phyloP scores from a whole-genome alignment of 2,329 filamentous ascomycete genomes.

The Onygenales sp. region DNA sequence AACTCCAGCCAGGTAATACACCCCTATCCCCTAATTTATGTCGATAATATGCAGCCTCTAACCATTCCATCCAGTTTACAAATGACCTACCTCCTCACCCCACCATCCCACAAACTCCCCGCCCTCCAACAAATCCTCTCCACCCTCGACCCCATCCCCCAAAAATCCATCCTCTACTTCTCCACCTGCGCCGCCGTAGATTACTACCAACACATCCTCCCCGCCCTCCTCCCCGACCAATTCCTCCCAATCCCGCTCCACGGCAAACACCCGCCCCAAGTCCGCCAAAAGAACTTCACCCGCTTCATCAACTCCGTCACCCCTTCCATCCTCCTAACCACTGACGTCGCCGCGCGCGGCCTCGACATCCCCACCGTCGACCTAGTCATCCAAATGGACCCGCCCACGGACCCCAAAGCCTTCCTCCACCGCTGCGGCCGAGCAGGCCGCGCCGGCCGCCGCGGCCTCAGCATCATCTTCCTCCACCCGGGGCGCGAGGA shows the following conservation, averaged over 20 bases:
- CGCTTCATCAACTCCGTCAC: slow-evolving; percentile 66
- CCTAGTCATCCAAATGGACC: slow-evolving; percentile 81
- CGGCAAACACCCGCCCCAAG: slow-evolving; percentile 81
- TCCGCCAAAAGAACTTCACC: slow-evolving; percentile 78
- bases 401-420: slow-evolving; percentile 77
- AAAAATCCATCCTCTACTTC: slow-evolving; percentile 83
- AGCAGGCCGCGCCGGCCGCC: slow-evolving; percentile 54
- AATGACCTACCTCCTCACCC: slow-evolving; percentile 72
- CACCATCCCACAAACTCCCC: slow-evolving; percentile 71
- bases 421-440: slow-evolving; percentile 58
- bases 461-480: slow-evolving; percentile 76
- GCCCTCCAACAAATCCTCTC: slow-evolving; percentile 61
- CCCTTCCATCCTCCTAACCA: slow-evolving; percentile 78
- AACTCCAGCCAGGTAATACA: slow-evolving; percentile 62
- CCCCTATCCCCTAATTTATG: neutral
- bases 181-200: slow-evolving; percentile 92
- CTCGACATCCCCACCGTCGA: slow-evolving; percentile 89
- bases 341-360: slow-evolving; percentile 82
- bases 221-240: slow-evolving; percentile 56
- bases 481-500: slow-evolving; percentile 78
- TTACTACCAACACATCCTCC: slow-evolving; percentile 78
- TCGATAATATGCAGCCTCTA: slow-evolving; percentile 11
- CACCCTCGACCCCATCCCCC: slow-evolving; percentile 60
- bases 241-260: slow-evolving; percentile 74
- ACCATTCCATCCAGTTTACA: slow-evolving; percentile 50